These are phyloP conservation scores for Russula sp. DNA, from an alignment of 768 basidiomycete species.

Conservation along the genomic window DNA sequence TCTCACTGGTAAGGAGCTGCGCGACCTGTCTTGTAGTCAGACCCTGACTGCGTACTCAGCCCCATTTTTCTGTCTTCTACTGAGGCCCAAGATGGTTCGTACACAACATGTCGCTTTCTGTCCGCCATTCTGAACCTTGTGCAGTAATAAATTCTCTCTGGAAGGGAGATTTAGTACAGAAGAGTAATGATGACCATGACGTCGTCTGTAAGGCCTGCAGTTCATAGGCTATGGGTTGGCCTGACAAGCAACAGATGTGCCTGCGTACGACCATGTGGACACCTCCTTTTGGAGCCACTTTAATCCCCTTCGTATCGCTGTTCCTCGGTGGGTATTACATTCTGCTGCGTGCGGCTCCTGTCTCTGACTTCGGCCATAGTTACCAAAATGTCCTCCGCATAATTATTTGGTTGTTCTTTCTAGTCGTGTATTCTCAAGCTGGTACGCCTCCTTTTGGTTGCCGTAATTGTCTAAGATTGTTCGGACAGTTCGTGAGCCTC, in stretches of 20 bases:
- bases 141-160: conserved; percentile 78
- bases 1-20: conserved; percentile 60
- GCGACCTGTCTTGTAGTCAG: not conserved
- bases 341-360: not conserved
- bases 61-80: conserved; percentile 79
- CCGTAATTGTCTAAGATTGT: not conserved
- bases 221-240: not conserved
- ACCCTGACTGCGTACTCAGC: conserved; percentile 33
- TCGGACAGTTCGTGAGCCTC: conserved; percentile 62
- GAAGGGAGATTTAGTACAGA: conserved; percentile 77
- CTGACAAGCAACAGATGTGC: conserved; percentile 47
- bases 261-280: conserved; percentile 51
- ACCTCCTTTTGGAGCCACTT: conserved; percentile 63
- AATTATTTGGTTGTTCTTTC: conserved; percentile 68
- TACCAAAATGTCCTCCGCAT: conserved; percentile 86
- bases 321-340: conserved; percentile 51
- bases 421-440: conserved; percentile 77
- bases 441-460: conserved; percentile 39
- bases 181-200: conserved; percentile 64
- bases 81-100: conserved; percentile 75
- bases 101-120: not conserved
- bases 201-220: conserved; percentile 58
- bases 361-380: conserved; percentile 31
- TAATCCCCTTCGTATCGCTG: conserved; percentile 69
- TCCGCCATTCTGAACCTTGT: not conserved